Percentiles rank a stretch among this genome's conserved stretches.
Evolutionary conservation across 306 rosid genomes (phyloP).

Genomic region (Dalbergia cochinchinensis): DNA sequence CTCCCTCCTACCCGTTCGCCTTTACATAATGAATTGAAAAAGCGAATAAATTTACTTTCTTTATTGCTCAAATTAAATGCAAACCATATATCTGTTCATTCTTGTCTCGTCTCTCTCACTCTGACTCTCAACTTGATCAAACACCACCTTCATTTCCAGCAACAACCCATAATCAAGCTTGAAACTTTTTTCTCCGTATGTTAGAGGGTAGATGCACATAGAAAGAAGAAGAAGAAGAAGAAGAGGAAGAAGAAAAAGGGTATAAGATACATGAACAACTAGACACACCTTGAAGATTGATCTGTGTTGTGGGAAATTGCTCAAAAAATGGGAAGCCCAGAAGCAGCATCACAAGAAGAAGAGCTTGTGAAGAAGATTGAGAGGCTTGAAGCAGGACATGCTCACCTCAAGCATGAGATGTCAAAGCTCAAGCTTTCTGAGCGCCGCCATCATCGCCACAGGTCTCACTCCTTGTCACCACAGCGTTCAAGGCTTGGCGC

Average conservation of each 20-base stretch:
- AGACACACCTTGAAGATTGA: background rate
- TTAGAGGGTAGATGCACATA: too few species aligned
- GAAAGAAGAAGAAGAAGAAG: too few species aligned
- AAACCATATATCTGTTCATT: conserved; percentile 21
- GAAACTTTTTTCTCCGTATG: background rate
- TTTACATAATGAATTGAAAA: background rate
- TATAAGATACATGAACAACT: too few species aligned
- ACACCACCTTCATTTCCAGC: background rate
- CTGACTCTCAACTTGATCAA: background rate
- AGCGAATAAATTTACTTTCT: background rate
- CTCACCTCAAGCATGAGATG: conserved; percentile 82
- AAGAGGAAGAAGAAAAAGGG: too few species aligned
- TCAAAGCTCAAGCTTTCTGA: conserved; percentile 66
- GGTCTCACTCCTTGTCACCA: conserved; percentile 91
- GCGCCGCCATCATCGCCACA: conserved; percentile 49
- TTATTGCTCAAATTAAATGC: conserved; percentile 2
- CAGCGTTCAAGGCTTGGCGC: conserved; percentile 72
- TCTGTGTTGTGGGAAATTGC: conserved; percentile 4
- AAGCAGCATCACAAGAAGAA: conserved; percentile 50
- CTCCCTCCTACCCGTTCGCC: background rate
- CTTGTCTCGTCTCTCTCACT: background rate
- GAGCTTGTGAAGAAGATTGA: conserved; percentile 87
- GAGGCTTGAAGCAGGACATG: conserved; percentile 82
- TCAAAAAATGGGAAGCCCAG: conserved; percentile 65
- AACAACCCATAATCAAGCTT: background rate